Base-by-base conservation (phyloP, 768 basidiomycete species). In the Symmetrospora coprosmae region DNA sequence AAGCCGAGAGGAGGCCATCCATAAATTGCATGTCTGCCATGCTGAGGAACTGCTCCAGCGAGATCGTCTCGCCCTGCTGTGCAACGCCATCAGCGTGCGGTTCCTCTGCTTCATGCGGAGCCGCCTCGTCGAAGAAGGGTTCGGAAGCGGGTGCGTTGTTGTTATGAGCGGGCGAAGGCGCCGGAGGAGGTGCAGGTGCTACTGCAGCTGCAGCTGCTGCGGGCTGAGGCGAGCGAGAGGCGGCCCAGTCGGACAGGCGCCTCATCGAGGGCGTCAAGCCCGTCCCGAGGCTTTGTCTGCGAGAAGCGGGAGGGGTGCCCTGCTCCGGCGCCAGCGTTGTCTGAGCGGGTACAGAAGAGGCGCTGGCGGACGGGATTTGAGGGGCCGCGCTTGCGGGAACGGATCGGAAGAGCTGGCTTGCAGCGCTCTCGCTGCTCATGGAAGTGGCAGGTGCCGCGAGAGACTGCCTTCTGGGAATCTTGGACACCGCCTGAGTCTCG, bases 31-130 rank as follows among this genome's bases (percentile, higher is more conserved):
- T 63, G 31, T 62, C 66, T 0, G 67, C 65, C 19, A 30, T 31
- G 16, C 25, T 37, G 33, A 69, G 58, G 65, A 69, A 68, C 16
- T 63, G 60, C 25, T 68, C 64, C 41, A 69, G 62, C 17, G 66
- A 61, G 0, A 47, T 38, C 43, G 45, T 38, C 34, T 17, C 30
- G 6, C 16, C 14, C 16, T 41, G 4, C 41, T 56, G 28, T 31
- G 17, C 48, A 28, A 14, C 28, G 30, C 23, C 41, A 4, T 5
- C 43, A 39, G 38, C 38, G 38, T 19, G 38, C 13, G 13, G 14
- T 39, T 17, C 39, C 45, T 9, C 49, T 14, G 49, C 9, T 17
- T 52, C 59, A 16, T 53, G 49, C 16, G 56, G 25, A n/a, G 47
- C 45, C 31, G 17, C 16, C n/a, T 61, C 59, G 9, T 51, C 46